phyloP scores from a whole-genome alignment of 2,329 filamentous ascomycete genomes.

The Sphaerulina vaccinii region DNA sequence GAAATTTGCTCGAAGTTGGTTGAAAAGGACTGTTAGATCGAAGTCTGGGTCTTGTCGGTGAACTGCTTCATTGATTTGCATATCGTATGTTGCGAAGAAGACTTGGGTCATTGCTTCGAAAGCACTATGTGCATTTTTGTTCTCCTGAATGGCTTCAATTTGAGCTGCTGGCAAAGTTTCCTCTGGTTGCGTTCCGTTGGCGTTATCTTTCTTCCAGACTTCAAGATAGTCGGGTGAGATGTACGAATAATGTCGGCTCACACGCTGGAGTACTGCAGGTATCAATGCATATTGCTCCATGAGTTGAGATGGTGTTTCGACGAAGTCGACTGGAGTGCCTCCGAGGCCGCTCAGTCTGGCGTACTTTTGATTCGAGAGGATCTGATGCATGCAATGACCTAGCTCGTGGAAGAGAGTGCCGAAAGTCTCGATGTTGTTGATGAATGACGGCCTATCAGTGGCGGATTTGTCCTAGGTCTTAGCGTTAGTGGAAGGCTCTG shows the following conservation, averaged over 20 bases:
- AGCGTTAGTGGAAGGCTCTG: background rate
- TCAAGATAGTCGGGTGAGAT: background rate
- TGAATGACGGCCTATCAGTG: slow-evolving; percentile 3
- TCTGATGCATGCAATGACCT: slow-evolving; percentile 12
- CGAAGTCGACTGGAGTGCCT: background rate
- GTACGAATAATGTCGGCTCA: slow-evolving; percentile 12
- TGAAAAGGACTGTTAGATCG: background rate
- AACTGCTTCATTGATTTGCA: background rate
- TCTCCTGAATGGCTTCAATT: background rate
- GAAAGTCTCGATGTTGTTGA: background rate
- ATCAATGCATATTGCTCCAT: slow-evolving; percentile 9
- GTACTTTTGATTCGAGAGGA: slow-evolving; percentile 5
- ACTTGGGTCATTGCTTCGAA: background rate
- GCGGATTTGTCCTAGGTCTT: background rate
- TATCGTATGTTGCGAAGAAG: background rate
- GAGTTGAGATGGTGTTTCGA: slow-evolving; percentile 10
- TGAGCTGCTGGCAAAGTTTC: background rate
- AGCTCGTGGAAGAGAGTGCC: slow-evolving; percentile 11
- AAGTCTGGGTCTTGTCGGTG: background rate
- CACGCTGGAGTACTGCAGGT: background rate
- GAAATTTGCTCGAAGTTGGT: background rate
- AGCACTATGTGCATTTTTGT: background rate
- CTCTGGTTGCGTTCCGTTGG: background rate
- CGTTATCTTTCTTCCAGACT: background rate
- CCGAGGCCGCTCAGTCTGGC: background rate